phyloP scores from a whole-genome alignment of 306 rosid genomes.

The Hippophae gyantsensis region DNA sequence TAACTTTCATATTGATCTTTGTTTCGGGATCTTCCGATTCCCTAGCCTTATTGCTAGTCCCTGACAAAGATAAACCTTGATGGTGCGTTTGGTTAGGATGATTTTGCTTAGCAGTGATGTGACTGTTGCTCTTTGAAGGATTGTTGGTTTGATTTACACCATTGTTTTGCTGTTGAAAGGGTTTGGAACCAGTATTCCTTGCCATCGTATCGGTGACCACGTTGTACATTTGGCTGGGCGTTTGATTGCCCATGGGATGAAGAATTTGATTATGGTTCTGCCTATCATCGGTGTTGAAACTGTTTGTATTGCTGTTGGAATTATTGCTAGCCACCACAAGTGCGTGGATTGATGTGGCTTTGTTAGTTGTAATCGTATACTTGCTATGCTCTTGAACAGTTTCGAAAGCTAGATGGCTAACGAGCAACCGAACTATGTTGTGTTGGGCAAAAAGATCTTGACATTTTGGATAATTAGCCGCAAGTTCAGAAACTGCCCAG shows the following conservation, averaged over 20 bases:
- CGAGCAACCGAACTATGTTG: slow-evolving; percentile 64
- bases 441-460: slow-evolving; percentile 86
- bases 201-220: slow-evolving; percentile 59
- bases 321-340: slow-evolving; percentile 49
- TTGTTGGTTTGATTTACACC: slow-evolving; percentile 17
- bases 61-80: slow-evolving; percentile 37
- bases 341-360: slow-evolving; percentile 71
- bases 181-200: slow-evolving; percentile 30
- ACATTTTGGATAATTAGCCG: slow-evolving; percentile 48
- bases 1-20: slow-evolving; percentile 74
- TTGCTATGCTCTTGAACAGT: slow-evolving; percentile 84
- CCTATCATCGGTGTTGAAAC: slow-evolving; percentile 20
- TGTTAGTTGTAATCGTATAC: slow-evolving; percentile 48
- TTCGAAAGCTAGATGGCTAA: slow-evolving; percentile 83
- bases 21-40: slow-evolving; percentile 61
- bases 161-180: slow-evolving; percentile 15
- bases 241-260: slow-evolving; percentile 51
- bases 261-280: slow-evolving; percentile 20
- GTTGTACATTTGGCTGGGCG: slow-evolving; percentile 41
- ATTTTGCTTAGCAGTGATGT: slow-evolving; percentile 32
- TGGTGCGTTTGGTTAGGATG: slow-evolving; percentile 29
- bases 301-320: slow-evolving; percentile 8
- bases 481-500: slow-evolving; percentile 75
- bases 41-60: slow-evolving; percentile 53
- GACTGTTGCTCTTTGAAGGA: slow-evolving; percentile 15